Evolutionary conservation across 208 protist species (phyloP).

Genomic region (Trypanosoma lewisi): DNA sequence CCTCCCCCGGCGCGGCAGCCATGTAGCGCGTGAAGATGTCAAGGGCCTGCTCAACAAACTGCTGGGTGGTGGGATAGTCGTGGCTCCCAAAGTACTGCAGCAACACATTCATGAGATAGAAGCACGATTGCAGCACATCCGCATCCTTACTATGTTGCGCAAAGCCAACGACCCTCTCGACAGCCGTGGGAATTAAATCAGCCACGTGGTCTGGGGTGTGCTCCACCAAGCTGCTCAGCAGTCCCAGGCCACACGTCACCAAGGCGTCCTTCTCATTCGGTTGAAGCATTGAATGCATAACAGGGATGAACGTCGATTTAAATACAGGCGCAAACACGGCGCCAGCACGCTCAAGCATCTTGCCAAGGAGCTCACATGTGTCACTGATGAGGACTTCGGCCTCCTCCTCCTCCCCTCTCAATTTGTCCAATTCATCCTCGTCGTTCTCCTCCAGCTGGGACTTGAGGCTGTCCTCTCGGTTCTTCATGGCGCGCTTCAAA

Average conservation of each 20-base stretch:
- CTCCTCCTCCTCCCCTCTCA: slow-evolving; percentile 73
- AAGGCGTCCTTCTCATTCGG: slow-evolving; percentile 56
- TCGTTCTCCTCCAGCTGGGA: slow-evolving; percentile 61
- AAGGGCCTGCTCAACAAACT: slow-evolving; percentile 49
- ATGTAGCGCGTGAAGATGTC: slow-evolving; percentile 44
- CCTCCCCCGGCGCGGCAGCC: slow-evolving; percentile 24
- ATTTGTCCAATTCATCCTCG: too few relatives aligned
- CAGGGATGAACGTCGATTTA: slow-evolving; percentile 50
- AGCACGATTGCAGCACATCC: slow-evolving; percentile 59
- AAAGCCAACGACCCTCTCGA: slow-evolving; percentile 42
- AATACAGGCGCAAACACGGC: slow-evolving; percentile 71
- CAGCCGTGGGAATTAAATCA: slow-evolving; percentile 41
- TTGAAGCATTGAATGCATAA: slow-evolving; percentile 54
- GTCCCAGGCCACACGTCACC: slow-evolving; percentile 45
- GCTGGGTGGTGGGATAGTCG: slow-evolving; percentile 4
- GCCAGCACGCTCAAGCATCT: slow-evolving; percentile 55
- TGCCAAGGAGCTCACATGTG: slow-evolving; percentile 57
- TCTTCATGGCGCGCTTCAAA: slow-evolving; percentile 52
- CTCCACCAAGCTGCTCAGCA: slow-evolving; percentile 78
- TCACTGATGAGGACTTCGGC: slow-evolving; percentile 53
- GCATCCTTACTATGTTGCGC: slow-evolving; percentile 42
- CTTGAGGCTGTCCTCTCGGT: slow-evolving; percentile 43
- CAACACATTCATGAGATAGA: slow-evolving; percentile 73
- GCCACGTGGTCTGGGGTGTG: slow-evolving; percentile 48
- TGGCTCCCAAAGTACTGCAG: slow-evolving; percentile 47